Base-by-base conservation (phyloP, 2,329 filamentous ascomycete genomes). In the Cercospora brassicicola region DNA sequence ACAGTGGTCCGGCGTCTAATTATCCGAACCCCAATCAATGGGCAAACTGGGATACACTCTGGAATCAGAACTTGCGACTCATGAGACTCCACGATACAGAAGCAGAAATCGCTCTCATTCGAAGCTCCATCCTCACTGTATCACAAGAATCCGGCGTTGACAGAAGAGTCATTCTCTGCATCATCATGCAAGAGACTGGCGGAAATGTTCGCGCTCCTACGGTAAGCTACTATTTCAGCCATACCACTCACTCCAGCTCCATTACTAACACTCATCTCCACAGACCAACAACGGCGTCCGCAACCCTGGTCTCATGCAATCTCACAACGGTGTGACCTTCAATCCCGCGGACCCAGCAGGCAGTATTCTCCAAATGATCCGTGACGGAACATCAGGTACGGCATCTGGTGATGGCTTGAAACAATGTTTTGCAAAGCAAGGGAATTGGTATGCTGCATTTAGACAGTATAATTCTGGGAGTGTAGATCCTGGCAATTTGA, bases 301-400 rank as follows among this genome's bases (percentile, higher is more conserved):
- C 56, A 84, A 84, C 72, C 82, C 82, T 2, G 83, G 82, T 8
- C 73, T 84, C 42, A 82, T 84, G 80, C 83, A 84, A 73, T 76
- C 75, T 13, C 81, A 81, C 72, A 75, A 80, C 57, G 81, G 82
- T 28, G 72, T 72, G 0, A 75, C 74, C 11, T 76, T 67, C 59
- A 75, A 73, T 31, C 39, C 64, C 10, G 36, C 56, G 5, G 33
- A 66, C 8, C 33, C 62, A 13, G 33, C 42, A 76, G 77, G 66
- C 78, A 79, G 67, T 11, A 70, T 70, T 45, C 28, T 31, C 4
- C 55, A 65, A 20, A 82, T 82, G 81, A 75, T 82, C 31, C 69
- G 71, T 9, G 83, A 85, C 55, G 84, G 83, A n/a, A 76, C 78
- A 0, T 73, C 75, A 28, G 83, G 83, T 18, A 81, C 82, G 3